Evolutionary conservation across 257 asterid genomes (phyloP), one percentile per base, ranked within the genome.

Genomic region (Primulina huaijiensis): DNA sequence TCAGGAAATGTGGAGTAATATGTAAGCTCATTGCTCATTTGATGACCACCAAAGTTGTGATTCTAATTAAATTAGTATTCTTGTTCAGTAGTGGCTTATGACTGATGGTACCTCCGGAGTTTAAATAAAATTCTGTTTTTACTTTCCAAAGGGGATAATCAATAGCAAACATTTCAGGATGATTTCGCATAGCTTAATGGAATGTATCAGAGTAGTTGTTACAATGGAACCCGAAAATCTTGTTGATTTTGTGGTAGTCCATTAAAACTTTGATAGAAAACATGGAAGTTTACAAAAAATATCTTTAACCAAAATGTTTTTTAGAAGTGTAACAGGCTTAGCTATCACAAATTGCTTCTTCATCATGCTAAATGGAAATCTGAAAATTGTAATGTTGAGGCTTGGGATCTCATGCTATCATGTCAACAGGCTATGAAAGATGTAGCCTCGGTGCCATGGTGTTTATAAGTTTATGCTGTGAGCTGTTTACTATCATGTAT

Each of bases 361-460:
- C 68, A 64, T 21, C 19, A 50, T 19, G 25, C 20, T 27, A 20
- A 2, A n/a, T 63, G 10, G 46, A 62, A 21, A 17, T 31, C 64
- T 23, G 29, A 63, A 60, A 55, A 25, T 20, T 50, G 66, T 37
- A 35, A 17, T n/a, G 40, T 55, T 25, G 65, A 40, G 57, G 65
- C 60, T 34, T 2, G 58, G n/a, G 76, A 23, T 35, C 50, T 73
- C 29, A 3, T 40, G 10, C 27, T 16, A 38, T 70, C 62, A 40
- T 61, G 50, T 61, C 68, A 43, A 52, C 53, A 60, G 52, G 52
- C 25, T 62, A 29, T 25, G 9, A 38, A 60, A 70, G 68, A 57
- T 58, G 27, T 60, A 64, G 35, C 40, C 52, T 56, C n/a, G 71
- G 61, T 65, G 65, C 35, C 56, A 35, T 31, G 60, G 19, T 64